Evolutionary conservation across 371 early-diverging fungal species (phyloP).

Genomic region (Mucor circinelloides): DNA sequence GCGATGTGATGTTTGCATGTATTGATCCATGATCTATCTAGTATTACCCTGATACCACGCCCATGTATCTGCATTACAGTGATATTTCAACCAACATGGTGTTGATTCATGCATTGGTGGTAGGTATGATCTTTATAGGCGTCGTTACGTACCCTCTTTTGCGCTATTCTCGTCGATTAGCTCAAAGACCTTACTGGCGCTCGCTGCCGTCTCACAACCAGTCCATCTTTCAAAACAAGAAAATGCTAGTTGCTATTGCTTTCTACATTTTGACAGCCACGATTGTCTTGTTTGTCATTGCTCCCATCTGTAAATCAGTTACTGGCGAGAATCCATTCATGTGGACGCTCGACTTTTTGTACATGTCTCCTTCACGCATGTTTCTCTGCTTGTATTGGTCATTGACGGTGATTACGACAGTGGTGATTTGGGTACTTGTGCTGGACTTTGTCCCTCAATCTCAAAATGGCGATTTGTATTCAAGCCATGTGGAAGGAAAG

Average conservation of each 20-base stretch:
- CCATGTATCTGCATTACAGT: constrained; percentile 24
- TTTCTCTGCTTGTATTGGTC: constrained; percentile 66
- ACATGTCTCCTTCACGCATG: constrained; percentile 45
- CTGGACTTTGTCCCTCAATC: constrained; percentile 44
- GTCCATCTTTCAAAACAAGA: constrained; percentile 20
- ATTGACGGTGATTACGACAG: constrained; percentile 51
- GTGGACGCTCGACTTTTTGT: constrained; percentile 62
- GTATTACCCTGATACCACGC: constrained; percentile 31
- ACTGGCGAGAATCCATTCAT: constrained; percentile 60
- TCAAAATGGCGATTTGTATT: background rate
- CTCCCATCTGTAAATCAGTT: constrained; percentile 48
- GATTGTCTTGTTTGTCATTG: constrained; percentile 48
- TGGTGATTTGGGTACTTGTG: constrained; percentile 58
- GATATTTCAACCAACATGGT: constrained; percentile 38
- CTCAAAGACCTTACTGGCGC: constrained; percentile 54
- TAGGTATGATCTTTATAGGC: constrained; percentile 75
- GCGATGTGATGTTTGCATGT: background rate
- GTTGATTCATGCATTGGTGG: constrained; percentile 53
- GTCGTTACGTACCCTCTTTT: constrained; percentile 57
- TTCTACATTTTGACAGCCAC: constrained; percentile 45
- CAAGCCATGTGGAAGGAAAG: constrained; percentile 24
- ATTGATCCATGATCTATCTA: background rate
- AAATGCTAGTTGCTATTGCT: constrained; percentile 28
- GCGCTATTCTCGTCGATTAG: constrained; percentile 50
- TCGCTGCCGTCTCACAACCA: background rate